phyloP scores from a whole-genome alignment of 768 basidiomycete genomes.

The Podaxis sp. region DNA sequence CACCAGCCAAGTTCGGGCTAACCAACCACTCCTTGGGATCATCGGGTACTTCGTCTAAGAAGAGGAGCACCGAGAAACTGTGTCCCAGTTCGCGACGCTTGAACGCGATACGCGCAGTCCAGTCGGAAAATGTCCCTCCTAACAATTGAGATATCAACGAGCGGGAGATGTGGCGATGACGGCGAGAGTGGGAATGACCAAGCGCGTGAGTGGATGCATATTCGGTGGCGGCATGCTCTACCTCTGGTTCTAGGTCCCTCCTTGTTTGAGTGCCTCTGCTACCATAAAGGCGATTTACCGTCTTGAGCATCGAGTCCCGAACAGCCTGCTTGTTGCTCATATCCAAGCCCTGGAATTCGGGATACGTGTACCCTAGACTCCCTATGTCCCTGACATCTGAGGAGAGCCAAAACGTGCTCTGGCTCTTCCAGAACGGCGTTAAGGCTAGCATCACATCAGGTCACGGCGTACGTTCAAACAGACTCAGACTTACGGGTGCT shows the following conservation, averaged over 20 bases:
- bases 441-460: constrained; percentile 22
- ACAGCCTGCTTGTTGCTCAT: constrained; percentile 20
- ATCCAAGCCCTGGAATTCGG: constrained; percentile 36
- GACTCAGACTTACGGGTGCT: constrained; percentile 22
- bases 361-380: constrained; percentile 36
- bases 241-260: not conserved
- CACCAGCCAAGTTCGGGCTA: constrained; percentile 35
- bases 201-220: too few relatives aligned
- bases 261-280: too few relatives aligned
- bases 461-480: not conserved
- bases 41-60: constrained; percentile 38
- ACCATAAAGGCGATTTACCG: constrained; percentile 28
- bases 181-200: not conserved
- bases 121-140: constrained; percentile 26
- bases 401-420: constrained; percentile 33
- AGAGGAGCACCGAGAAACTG: constrained; percentile 43
- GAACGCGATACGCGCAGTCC: constrained; percentile 37
- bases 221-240: too few relatives aligned
- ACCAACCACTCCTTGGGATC: constrained; percentile 33
- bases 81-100: constrained; percentile 38
- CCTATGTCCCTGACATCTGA: constrained; percentile 17
- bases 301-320: constrained; percentile 19
- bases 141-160: not conserved
- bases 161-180: not conserved
- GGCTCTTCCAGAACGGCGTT: constrained; percentile 38